phyloP scores from a whole-genome alignment of 257 asterid genomes.

The Nyctanthes arbortristis region DNA sequence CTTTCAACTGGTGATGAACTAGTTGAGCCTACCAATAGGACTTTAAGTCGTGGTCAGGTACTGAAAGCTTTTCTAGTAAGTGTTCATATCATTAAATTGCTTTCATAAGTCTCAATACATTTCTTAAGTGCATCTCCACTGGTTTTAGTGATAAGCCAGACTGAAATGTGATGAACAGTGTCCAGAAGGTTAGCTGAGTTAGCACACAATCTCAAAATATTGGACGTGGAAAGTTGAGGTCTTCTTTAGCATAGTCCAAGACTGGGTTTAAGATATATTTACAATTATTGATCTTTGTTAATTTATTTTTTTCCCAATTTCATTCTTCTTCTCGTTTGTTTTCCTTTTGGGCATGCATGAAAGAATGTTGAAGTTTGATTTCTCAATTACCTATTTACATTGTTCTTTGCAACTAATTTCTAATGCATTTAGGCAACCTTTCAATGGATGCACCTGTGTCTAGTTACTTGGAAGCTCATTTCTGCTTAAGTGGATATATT shows the following conservation, averaged over 20 bases:
- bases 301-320: constrained; percentile 1
- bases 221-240: constrained; percentile 6
- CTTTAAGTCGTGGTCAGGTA: constrained; percentile 89
- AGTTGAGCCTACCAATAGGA: constrained; percentile 63
- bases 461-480: not conserved
- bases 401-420: constrained; percentile 17
- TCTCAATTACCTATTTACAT: not conserved
- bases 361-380: not conserved
- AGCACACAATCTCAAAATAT: constrained; percentile 10
- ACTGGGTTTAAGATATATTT: constrained; percentile 9
- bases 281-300: not conserved
- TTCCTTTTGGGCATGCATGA: not conserved
- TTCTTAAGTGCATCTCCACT: constrained; percentile 11
- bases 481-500: not conserved
- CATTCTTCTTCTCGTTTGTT: not conserved
- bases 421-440: not conserved
- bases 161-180: not conserved
- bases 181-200: constrained; percentile 11
- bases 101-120: not conserved
- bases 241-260: constrained; percentile 14
- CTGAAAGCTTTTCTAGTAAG: constrained; percentile 16
- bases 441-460: constrained; percentile 10
- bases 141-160: constrained; percentile 3
- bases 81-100: constrained; percentile 8
- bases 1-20: constrained; percentile 97